A percentile compares a stretch with the other conserved stretches of the same genome.
Conservation (phyloP, 2,329 filamentous ascomycete species). For the Trichoderma afroharzianum region DNA sequence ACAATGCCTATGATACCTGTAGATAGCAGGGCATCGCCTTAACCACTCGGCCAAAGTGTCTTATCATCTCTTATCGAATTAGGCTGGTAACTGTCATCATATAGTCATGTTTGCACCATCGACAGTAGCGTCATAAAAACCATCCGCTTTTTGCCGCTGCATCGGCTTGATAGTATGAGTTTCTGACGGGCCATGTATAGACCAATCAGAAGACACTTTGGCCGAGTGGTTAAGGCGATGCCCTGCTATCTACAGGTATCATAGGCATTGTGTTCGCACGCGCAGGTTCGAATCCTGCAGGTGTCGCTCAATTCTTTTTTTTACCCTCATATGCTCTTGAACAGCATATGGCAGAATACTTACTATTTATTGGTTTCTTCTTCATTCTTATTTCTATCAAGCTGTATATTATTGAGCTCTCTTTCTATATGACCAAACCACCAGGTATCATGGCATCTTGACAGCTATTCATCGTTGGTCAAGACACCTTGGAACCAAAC, state of each 20-base stretch:
- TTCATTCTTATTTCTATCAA: not conserved
- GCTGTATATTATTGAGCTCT: not conserved
- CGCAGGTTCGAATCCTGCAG: constrained; percentile 19
- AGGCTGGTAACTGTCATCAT: not conserved
- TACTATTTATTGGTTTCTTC: not conserved
- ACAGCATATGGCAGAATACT: not conserved
- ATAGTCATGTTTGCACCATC: not conserved
- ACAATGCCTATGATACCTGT: constrained; percentile 15
- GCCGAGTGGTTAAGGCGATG: constrained; percentile 19
- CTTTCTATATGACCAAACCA: not conserved
- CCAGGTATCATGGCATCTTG: not conserved
- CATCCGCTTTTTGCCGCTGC: not conserved
- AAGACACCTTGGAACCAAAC: not conserved
- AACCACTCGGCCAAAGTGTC: constrained; percentile 19
- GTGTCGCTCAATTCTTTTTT: constrained; percentile 3
- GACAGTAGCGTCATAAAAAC: not conserved
- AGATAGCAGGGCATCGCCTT: constrained; percentile 18
- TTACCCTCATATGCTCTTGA: not conserved
- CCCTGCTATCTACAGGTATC: constrained; percentile 14
- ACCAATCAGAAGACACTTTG: constrained; percentile 17
- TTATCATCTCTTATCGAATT: not conserved
- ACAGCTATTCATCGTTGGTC: not conserved
- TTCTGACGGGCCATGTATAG: not conserved
- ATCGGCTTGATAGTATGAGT: not conserved
- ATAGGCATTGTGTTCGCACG: constrained; percentile 19